These are phyloP conservation scores for Termitomyces sp. DNA, from an alignment of 768 basidiomycete genomes.

Conservation along the genomic window DNA sequence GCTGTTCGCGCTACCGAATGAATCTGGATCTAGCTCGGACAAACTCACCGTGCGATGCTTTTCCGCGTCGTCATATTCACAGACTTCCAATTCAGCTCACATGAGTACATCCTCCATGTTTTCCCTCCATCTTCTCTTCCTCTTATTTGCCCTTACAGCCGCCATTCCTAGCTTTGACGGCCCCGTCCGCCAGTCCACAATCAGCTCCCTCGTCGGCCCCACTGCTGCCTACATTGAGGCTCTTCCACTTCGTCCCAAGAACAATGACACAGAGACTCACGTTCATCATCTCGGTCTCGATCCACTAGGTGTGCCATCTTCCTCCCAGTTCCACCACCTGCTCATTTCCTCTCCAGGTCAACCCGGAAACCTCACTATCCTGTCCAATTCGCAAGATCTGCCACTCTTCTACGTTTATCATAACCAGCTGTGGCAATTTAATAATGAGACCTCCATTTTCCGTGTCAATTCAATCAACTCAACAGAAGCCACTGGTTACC, in stretches of 20 bases:
- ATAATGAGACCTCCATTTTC: constrained; percentile 50
- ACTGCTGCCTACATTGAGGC: constrained; percentile 35
- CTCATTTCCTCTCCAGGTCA: constrained; percentile 24
- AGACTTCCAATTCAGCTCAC: not conserved
- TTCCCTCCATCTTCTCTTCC: constrained; percentile 15
- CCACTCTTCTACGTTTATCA: constrained; percentile 50
- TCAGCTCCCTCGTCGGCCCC: constrained; percentile 33
- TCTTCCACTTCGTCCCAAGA: constrained; percentile 17
- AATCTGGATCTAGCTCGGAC: constrained; percentile 12
- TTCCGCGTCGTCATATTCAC: constrained; percentile 16
- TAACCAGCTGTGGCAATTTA: constrained; percentile 44
- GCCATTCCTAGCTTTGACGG: constrained; percentile 36
- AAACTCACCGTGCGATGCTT: constrained; percentile 20
- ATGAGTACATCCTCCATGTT: constrained; percentile 3
- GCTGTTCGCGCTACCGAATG: not conserved
- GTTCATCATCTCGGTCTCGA: constrained; percentile 26
- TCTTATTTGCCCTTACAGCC: constrained; percentile 17
- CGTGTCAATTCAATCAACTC: constrained; percentile 50
- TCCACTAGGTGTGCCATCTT: constrained; percentile 22
- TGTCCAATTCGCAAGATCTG: constrained; percentile 25
- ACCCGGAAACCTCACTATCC: constrained; percentile 43
- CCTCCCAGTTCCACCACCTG: not conserved
- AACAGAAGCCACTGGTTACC: constrained; percentile 34
- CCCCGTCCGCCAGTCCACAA: constrained; percentile 26
- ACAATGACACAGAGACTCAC: constrained; percentile 6